These are phyloP conservation scores for Pichia sp. DNA, from an alignment of 1,139 yeast species.

Conservation along the genomic window DNA sequence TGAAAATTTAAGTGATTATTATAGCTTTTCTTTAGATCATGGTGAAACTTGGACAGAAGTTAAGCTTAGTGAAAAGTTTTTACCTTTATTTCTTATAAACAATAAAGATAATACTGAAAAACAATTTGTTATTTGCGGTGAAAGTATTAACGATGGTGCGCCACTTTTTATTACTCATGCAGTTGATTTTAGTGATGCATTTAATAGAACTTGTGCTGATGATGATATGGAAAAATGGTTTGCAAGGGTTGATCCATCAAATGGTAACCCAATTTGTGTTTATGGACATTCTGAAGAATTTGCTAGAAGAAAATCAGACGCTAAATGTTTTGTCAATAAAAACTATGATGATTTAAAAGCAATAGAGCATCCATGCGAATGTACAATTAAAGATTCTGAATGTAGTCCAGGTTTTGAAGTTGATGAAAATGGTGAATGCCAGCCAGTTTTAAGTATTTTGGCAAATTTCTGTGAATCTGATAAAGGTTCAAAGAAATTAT, in stretches of 20 bases:
- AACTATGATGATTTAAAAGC: slow-evolving; percentile 54
- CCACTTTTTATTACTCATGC: slow-evolving; percentile 33
- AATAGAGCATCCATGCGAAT: slow-evolving; percentile 56
- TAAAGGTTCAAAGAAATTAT: slow-evolving; percentile 16
- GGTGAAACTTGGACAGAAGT: slow-evolving; percentile 59
- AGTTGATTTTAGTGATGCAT: slow-evolving; percentile 59
- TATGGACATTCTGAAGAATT: slow-evolving; percentile 69
- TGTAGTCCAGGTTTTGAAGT: slow-evolving; percentile 55
- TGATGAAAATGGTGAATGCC: slow-evolving; percentile 46
- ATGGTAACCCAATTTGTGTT: slow-evolving; percentile 56
- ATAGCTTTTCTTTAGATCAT: slow-evolving; percentile 66
- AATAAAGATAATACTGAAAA: slow-evolving; percentile 72
- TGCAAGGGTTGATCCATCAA: slow-evolving; percentile 43
- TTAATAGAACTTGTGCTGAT: slow-evolving; percentile 43
- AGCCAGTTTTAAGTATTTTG: slow-evolving; percentile 35
- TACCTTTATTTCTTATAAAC: slow-evolving; percentile 46
- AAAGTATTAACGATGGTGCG: slow-evolving; percentile 14
- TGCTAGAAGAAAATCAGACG: slow-evolving; percentile 59
- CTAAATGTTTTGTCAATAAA: slow-evolving; percentile 63
- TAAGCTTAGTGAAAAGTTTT: slow-evolving; percentile 42
- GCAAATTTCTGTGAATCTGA: slow-evolving; percentile 20
- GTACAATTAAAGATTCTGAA: slow-evolving; percentile 64
- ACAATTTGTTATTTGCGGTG: slow-evolving; percentile 45
- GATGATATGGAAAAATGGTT: slow-evolving; percentile 66
- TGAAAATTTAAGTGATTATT: slow-evolving; percentile 20